These are phyloP conservation scores for Zhuliangozyma blackwelliae DNA, from an alignment of 1,139 yeast genomes.

Conservation along the genomic window DNA sequence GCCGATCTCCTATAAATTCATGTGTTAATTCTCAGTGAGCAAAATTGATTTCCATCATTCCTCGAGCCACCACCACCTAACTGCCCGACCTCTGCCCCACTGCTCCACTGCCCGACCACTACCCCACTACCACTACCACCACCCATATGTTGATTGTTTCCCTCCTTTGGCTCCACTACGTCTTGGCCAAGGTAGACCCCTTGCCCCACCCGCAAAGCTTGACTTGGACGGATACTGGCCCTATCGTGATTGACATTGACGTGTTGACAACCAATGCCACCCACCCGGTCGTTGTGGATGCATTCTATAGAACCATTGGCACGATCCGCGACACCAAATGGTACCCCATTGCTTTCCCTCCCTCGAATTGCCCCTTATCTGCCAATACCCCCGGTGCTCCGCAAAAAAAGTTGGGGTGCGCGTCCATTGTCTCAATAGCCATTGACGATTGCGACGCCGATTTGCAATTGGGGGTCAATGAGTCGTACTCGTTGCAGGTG, in stretches of 20 bases:
- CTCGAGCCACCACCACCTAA: no score
- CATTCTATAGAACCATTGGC: conserved; percentile 15
- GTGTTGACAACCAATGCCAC: conserved; percentile 1
- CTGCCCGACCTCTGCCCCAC: no score
- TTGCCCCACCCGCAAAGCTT: conserved; percentile 19
- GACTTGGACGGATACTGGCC: conserved; percentile 13
- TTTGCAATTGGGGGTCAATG: conserved; percentile 40
- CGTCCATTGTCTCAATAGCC: conserved; percentile 2
- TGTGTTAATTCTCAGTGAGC: no score
- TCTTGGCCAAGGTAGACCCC: conserved; percentile 14
- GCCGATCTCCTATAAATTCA: no score
- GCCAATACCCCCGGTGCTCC: conserved; percentile 5
- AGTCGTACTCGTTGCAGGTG: conserved; percentile 29
- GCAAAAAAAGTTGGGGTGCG: conserved; percentile 1
- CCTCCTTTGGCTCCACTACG: no score
- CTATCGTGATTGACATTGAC: conserved; percentile 5
- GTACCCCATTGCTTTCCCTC: conserved; percentile 25
- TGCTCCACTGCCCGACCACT: no score
- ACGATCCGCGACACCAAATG: conserved; percentile 19
- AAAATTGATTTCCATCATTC: no score
- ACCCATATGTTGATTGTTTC: no score
- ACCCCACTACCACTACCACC: no score
- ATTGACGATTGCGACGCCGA: conserved; percentile 25
- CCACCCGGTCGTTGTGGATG: conserved; percentile 11
- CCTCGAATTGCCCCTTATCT: conserved; percentile 10